Evolutionary conservation across 2,329 filamentous ascomycete genomes (phyloP), one percentile per base, ranked within the genome.

Genomic region (Microdochium nivale): DNA sequence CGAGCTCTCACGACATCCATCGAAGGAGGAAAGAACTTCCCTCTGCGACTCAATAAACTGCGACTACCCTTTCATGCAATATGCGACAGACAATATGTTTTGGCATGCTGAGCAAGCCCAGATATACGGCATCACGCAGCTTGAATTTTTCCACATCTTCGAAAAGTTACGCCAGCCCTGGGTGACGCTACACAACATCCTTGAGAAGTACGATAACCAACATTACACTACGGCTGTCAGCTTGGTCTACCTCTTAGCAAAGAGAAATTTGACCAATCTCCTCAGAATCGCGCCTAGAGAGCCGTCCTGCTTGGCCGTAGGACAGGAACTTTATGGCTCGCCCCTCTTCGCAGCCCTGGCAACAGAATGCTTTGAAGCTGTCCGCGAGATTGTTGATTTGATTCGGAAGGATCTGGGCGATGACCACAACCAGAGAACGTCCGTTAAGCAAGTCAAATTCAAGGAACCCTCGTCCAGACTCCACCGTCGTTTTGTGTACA

Each of bases 51-150:
- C 27, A 32, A 55, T 59, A 13, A 52, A 21, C 24, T 5, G 49
- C 2, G 56, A 55, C 13, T 72, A 67, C 50, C 71, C 75, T 1
- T 77, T 81, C 46, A 60, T 81, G 4, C 54, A 70, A 48, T 78
- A 78, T 56, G 68, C 73, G 19, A 59, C 67, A n/a, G 54, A 60
- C 5, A 63, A 72, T 49, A 43, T 75, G 10, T 58, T 77, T 16
- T 53, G 59, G 47, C 74, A 78, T 52, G 65, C 73, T 10, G 58
- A 77, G 40, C 25, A 23, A 33, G 70, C 72, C 37, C 58, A 65
- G 50, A 52, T 56, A 3, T 10, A 27, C 21, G 55, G 52, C 2
- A 57, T 69, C 30, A 25, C 52, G 19, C 66, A 71, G 55, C 30
- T 50, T 4, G 47, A 54, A 0, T 72, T 74, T 54, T 25, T 75